phyloP scores from a whole-genome alignment of 176 grass and related monocot species.

The Paspalum vaginatum region DNA sequence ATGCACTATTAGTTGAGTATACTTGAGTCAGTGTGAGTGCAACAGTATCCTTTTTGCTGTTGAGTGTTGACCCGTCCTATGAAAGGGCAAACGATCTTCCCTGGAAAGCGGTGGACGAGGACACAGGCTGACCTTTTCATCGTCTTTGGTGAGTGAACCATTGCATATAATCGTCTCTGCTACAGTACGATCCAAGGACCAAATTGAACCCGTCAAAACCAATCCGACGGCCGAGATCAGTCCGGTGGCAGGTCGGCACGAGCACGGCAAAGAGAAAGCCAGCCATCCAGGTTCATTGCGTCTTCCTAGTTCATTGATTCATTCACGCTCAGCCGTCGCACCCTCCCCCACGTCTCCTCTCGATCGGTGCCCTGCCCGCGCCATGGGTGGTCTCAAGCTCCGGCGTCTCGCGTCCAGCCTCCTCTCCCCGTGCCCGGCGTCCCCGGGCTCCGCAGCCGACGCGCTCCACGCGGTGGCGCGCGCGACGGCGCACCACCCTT shows the following conservation, averaged over 20 bases:
- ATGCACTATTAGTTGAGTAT: not conserved
- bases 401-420: slow-evolving; percentile 57
- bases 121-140: slow-evolving; percentile 24
- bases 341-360: too few relatives aligned
- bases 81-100: not conserved
- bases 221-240: slow-evolving; percentile 12
- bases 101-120: not conserved
- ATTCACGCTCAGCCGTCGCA: too few relatives aligned
- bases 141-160: not conserved
- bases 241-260: not conserved
- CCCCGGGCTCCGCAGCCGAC: slow-evolving; percentile 36
- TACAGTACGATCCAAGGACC: not conserved
- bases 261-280: slow-evolving; percentile 4
- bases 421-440: slow-evolving; percentile 32
- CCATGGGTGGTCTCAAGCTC: slow-evolving; percentile 72
- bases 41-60: not conserved
- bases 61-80: not conserved
- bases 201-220: not conserved
- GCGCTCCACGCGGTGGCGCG: slow-evolving; percentile 62
- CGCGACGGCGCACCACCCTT: slow-evolving; percentile 70
- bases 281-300: not conserved
- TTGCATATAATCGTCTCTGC: not conserved
- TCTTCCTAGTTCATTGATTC: not conserved
- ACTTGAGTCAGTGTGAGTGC: not conserved
- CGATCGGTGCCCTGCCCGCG: slow-evolving; percentile 8